Conservation (phyloP, 2,329 filamentous ascomycete species). For the Neofusicoccum laricinum region DNA sequence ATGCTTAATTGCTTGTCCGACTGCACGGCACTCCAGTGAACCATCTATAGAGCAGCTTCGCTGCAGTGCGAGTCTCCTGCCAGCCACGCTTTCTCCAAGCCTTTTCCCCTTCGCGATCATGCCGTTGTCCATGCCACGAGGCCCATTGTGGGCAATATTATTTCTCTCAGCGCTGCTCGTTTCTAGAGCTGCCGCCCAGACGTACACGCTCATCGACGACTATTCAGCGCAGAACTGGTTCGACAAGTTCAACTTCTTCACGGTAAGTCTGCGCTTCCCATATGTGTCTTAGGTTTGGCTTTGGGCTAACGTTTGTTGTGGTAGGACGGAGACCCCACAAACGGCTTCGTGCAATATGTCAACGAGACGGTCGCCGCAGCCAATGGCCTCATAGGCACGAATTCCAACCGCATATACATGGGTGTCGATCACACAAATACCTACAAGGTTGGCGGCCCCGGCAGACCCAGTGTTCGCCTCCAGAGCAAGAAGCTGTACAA, state of each 20-base stretch:
- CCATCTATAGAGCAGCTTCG: background rate
- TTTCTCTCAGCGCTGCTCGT: background rate
- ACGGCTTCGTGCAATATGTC: constrained; percentile 41
- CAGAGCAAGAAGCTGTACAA: constrained; percentile 36
- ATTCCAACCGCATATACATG: constrained; percentile 22
- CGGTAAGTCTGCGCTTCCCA: background rate
- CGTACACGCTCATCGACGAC: constrained; percentile 38
- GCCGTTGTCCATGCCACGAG: background rate
- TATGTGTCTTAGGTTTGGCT: background rate
- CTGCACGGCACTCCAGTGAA: background rate
- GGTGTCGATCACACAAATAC: constrained; percentile 32
- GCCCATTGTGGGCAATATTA: background rate
- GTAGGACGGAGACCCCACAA: constrained; percentile 28
- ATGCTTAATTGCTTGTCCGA: background rate
- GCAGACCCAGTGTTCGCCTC: constrained; percentile 34
- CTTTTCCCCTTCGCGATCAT: background rate
- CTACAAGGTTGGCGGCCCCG: constrained; percentile 39
- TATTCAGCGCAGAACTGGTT: constrained; percentile 44
- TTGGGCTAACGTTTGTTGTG: background rate
- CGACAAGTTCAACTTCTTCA: constrained; percentile 43
- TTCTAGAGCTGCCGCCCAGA: background rate
- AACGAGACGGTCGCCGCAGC: constrained; percentile 33
- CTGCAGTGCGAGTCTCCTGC: background rate
- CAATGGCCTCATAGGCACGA: constrained; percentile 29
- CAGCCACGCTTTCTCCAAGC: background rate